These are phyloP conservation scores for Euphorbia pulcherrima DNA, from an alignment of 345 rosid genomes.

Conservation along the genomic window DNA sequence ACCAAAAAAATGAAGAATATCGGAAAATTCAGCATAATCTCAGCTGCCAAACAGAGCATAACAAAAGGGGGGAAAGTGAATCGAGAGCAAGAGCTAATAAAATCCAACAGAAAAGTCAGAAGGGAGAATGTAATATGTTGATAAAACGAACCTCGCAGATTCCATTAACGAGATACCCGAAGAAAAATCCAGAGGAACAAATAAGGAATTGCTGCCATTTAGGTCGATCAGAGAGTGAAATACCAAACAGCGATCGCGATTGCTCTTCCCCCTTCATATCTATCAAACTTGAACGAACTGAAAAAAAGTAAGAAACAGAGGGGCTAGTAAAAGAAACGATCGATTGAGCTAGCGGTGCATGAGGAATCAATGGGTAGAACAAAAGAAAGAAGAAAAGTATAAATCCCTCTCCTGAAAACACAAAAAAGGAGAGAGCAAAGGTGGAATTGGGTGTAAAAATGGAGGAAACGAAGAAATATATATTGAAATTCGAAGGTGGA, in stretches of 20 bases:
- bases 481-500: background rate
- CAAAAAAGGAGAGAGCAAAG: background rate
- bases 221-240: slow-evolving; percentile 62
- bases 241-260: slow-evolving; percentile 58
- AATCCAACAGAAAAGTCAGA: slow-evolving; percentile 2
- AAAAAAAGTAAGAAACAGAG: background rate
- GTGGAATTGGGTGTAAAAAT: background rate
- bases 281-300: background rate
- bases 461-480: background rate
- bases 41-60: slow-evolving; percentile 9
- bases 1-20: background rate
- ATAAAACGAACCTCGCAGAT: slow-evolving; percentile 66
- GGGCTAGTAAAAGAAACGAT: background rate
- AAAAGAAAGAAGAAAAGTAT: background rate
- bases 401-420: background rate
- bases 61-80: background rate
- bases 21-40: slow-evolving; percentile 1
- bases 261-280: slow-evolving; percentile 69
- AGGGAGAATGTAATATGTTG: background rate
- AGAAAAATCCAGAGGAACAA: slow-evolving; percentile 93
- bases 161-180: slow-evolving; percentile 92
- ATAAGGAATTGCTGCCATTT: slow-evolving; percentile 82
- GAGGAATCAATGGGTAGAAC: background rate
- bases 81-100: background rate
- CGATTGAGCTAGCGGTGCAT: slow-evolving; percentile 9